Evolutionary conservation across 2,329 filamentous ascomycete genomes (phyloP).

Genomic region (Aspergillus ustus): DNA sequence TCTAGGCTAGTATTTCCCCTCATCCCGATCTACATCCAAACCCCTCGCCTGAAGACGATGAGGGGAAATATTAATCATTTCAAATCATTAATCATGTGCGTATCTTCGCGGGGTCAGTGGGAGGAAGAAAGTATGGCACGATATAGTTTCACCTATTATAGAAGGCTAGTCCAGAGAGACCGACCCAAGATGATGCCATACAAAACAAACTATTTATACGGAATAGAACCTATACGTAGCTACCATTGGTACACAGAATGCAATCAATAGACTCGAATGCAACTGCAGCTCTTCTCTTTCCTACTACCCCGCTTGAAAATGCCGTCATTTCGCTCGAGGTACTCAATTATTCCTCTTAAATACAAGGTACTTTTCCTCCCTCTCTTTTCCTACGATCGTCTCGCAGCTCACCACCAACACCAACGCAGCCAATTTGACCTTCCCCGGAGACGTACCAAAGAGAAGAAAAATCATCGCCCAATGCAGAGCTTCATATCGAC

Average conservation of each 20-base stretch:
- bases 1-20: constrained; percentile 27
- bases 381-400: background rate
- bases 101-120: background rate
- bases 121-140: background rate
- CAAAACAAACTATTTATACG: background rate
- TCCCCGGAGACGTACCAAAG: constrained; percentile 7
- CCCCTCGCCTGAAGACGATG: background rate
- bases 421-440: background rate
- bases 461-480: constrained; percentile 13
- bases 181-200: background rate
- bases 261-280: background rate
- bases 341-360: constrained; percentile 1
- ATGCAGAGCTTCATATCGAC: constrained; percentile 29
- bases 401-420: background rate
- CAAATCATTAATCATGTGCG: background rate
- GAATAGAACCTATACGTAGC: background rate
- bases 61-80: background rate
- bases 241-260: background rate
- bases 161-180: background rate
- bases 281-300: background rate
- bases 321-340: background rate
- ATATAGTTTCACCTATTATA: background rate
- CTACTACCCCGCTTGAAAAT: background rate
- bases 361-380: background rate
- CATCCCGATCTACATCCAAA: background rate